Percentiles rank a stretch among this genome's conserved stretches.
phyloP scores from a whole-genome alignment of 495 filamentous ascomycete species.

The Acidiella bohemica region DNA sequence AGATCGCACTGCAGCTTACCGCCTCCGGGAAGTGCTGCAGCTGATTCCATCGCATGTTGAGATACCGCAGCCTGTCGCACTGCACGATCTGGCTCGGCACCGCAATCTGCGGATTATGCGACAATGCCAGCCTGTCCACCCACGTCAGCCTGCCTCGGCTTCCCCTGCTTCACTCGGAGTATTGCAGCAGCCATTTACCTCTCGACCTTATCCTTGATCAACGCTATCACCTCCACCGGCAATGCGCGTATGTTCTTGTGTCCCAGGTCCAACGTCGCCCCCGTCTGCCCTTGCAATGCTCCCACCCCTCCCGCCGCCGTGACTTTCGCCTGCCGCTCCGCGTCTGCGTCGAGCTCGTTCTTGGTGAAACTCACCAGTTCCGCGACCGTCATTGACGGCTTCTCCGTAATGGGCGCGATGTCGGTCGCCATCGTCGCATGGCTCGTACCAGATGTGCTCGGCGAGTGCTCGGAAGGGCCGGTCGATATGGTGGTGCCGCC shows the following conservation, averaged over 20 bases:
- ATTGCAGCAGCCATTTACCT: conserved; percentile 46
- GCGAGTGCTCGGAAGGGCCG: too few relatives aligned
- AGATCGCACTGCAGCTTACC: too few relatives aligned
- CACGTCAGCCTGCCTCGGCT: conserved; percentile 12
- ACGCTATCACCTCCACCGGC: conserved; percentile 78
- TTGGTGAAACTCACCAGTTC: conserved; percentile 15
- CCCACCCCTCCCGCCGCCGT: conserved; percentile 10
- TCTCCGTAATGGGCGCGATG: background rate
- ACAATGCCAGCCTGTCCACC: conserved; percentile 63
- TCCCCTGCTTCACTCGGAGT: too few relatives aligned
- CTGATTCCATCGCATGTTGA: conserved; percentile 83
- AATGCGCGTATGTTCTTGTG: conserved; percentile 66
- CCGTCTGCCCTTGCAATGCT: conserved; percentile 36
- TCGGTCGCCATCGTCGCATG: conserved; percentile 18
- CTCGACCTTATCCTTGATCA: conserved; percentile 87
- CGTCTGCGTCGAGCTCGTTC: conserved; percentile 16
- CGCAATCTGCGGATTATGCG: conserved; percentile 70
- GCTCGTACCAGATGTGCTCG: too few relatives aligned
- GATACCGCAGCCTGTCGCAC: conserved; percentile 77
- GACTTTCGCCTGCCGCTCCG: conserved; percentile 13
- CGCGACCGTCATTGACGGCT: conserved; percentile 11
- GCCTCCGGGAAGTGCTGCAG: conserved; percentile 77
- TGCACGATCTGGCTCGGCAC: conserved; percentile 73
- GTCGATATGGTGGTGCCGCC: too few relatives aligned
- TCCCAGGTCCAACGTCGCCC: conserved; percentile 79